Base-by-base conservation (phyloP, 208 protist species). In the Naegleria gruberi region DNA sequence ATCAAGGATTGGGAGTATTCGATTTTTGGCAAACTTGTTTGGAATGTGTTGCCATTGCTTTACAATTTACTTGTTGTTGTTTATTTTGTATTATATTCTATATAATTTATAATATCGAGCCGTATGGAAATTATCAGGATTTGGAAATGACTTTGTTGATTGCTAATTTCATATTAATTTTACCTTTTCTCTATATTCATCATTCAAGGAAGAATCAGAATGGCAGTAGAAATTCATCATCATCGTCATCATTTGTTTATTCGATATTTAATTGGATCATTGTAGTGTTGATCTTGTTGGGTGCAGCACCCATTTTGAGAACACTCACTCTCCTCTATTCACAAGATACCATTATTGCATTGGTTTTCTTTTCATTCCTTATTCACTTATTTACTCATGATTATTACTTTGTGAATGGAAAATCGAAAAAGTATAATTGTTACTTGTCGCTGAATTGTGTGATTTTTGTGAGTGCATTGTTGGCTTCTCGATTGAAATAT, bases 371-470 rank as follows among this genome's bases (percentile, higher is more conserved):
- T 30, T 30, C 44, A 84, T 45, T 84, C 30, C 42, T 45, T 45
- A 84, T 84, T 40, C 81, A 84, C 44, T 84, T 84, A 84, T 45
- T 84, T 30, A 45, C 41, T 45, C 81, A 84, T 45, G 81, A 84
- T 45, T 84, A 84, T 84, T 23, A 41, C 44, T 84, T 44, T 84
- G 81, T 84, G n/a, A 84, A 84, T 84, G 81, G 41, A 23, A 42
- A 41, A 12, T 23, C 30, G 3, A 37, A 84, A 40, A 41, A 34
- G 30, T 84, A 34, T 30, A 41, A 84, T n/a, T 84, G 81, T 30
- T 84, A 84, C 10, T 44, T 84, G 23, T 84, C 81, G 23, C 30
- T 84, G 15, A 84, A 84, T 45, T 84, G 41, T 45, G 42, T 84
- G 17, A 84, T 84, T 84, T 42, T 45, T 10, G 30, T 84, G 17